These are phyloP conservation scores for Picochlorum sp. DNA, from an alignment of 139 green algal species.

Conservation along the genomic window DNA sequence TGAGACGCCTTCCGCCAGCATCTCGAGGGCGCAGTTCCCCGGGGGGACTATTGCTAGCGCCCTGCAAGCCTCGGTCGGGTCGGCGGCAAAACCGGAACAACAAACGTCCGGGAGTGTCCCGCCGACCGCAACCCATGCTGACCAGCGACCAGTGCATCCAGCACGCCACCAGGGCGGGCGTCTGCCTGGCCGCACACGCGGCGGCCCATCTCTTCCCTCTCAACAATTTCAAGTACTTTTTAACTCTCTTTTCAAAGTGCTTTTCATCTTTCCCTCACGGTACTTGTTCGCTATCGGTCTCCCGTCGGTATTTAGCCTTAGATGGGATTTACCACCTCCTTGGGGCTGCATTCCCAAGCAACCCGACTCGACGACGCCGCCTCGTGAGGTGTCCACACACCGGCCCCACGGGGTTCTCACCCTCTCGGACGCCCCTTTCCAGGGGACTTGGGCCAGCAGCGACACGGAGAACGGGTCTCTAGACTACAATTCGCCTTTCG, in stretches of 20 bases:
- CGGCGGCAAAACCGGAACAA: constrained; percentile 43
- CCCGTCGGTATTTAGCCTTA: constrained; percentile 88
- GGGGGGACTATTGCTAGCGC: constrained; percentile 43
- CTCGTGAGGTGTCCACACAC: constrained; percentile 52
- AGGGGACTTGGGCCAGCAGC: constrained; percentile 52
- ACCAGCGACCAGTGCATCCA: constrained; percentile 65
- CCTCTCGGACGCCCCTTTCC: constrained; percentile 74
- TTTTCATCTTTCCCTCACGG: constrained; percentile 96
- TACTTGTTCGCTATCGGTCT: constrained; percentile 96
- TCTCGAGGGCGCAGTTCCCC: constrained; percentile 64
- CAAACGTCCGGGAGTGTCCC: constrained; percentile 56
- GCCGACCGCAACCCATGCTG: constrained; percentile 65
- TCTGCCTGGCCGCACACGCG: constrained; percentile 62
- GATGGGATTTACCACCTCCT: constrained; percentile 88
- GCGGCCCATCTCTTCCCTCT: constrained; percentile 77
- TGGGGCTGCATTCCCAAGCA: constrained; percentile 89
- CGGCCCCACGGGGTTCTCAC: constrained; percentile 75
- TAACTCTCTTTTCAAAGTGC: constrained; percentile 95
- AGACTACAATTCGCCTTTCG: constrained; percentile 78
- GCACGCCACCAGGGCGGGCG: constrained; percentile 45
- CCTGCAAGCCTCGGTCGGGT: constrained; percentile 58
- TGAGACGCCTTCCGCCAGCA: constrained; percentile 72
- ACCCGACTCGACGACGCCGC: constrained; percentile 76
- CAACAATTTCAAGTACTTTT: constrained; percentile 94
- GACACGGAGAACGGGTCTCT: constrained; percentile 65